Percentiles rank a stretch among this genome's conserved stretches.
These are phyloP conservation scores for Chaetomiaceae sp. DNA, from an alignment of 2,329 filamentous ascomycete species.

Conservation along the genomic window DNA sequence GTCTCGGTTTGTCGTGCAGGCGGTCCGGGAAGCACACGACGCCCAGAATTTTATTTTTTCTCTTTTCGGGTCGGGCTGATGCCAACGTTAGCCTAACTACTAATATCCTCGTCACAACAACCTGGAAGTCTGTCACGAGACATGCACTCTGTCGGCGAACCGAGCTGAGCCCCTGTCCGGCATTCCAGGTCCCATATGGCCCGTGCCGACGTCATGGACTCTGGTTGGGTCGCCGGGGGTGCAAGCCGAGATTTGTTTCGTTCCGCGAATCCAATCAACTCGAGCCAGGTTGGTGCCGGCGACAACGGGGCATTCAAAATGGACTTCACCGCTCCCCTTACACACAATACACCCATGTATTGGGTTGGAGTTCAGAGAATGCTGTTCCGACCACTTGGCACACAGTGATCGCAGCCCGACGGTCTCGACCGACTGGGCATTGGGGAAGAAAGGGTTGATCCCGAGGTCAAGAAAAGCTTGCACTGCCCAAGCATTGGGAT, in stretches of 20 bases:
- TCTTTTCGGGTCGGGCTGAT: neutral
- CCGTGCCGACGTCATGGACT: constrained; percentile 10
- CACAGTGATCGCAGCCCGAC: neutral
- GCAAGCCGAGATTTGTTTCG: constrained; percentile 1
- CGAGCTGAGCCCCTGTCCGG: constrained; percentile 3
- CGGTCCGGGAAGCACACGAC: neutral
- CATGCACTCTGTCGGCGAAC: constrained; percentile 8
- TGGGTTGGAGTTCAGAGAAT: neutral
- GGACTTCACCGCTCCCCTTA: constrained; percentile 5
- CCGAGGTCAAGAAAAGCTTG: constrained; percentile 2
- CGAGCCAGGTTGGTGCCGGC: neutral
- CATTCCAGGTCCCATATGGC: neutral
- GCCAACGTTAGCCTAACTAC: too few species aligned
- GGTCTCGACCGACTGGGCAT: neutral
- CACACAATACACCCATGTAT: too few species aligned
- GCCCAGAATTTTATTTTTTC: neutral
- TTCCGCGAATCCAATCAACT: neutral
- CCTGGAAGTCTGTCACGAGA: neutral
- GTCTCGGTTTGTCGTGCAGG: neutral
- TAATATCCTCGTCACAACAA: neutral
- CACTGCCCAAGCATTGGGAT: neutral
- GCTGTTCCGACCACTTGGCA: constrained; percentile 1
- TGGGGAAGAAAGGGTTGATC: neutral
- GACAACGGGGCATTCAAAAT: neutral
- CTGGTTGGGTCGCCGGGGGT: constrained; percentile 7